Evolutionary conservation across 176 grass and related monocot genomes (phyloP), one percentile per base, ranked within the genome.

Genomic region (Themeda triandra): DNA sequence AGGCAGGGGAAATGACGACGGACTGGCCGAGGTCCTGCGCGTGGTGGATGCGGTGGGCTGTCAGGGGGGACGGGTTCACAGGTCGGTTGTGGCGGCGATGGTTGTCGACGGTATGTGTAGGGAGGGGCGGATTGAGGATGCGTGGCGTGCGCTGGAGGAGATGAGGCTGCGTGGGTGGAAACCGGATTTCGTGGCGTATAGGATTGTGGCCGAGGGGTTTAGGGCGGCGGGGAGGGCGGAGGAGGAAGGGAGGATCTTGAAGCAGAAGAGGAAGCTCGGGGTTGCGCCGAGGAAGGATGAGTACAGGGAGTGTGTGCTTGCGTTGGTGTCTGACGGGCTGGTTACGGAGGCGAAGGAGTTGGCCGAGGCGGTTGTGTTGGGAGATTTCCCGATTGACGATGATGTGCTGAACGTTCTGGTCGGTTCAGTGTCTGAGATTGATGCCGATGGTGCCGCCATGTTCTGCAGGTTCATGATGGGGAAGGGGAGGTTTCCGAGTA

Each of bases 211-310:
- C 0, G 89, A 92, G 83, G 80, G 84, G 39, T 98, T 93, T 81
- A 85, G 36, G 69, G n/a, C 29, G 30, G 82, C 56, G 0, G 84
- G 86, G 39, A 89, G 84, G 63, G 27, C 51, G 5, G 91, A 95
- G 6, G 93, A 98, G 75, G 87, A 90, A 85, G 77, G 36, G 29
- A 92, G 63, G 79, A 90, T 98, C 49, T 75, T 98, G 83, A 98
- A 95, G 76, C 92, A 93, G 54, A 98, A 98, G 77, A 93, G 92
- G 71, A 98, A 98, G 86, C 87, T 92, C 1, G 88, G 92, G 13
- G 91, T 95, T 6, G 92, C 93, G 0, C 96, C 96, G 0, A 90
- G 96, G 48, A 87, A 86, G 70, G 87, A 44, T 19, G 93, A 98
- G 32, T 95, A 95, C 25, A 87, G 65, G 42, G 91, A 95, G 51